A percentile compares a stretch with the other conserved stretches of the same genome.
phyloP scores from a whole-genome alignment of 768 basidiomycete genomes.

The Pleurotus djamor region DNA sequence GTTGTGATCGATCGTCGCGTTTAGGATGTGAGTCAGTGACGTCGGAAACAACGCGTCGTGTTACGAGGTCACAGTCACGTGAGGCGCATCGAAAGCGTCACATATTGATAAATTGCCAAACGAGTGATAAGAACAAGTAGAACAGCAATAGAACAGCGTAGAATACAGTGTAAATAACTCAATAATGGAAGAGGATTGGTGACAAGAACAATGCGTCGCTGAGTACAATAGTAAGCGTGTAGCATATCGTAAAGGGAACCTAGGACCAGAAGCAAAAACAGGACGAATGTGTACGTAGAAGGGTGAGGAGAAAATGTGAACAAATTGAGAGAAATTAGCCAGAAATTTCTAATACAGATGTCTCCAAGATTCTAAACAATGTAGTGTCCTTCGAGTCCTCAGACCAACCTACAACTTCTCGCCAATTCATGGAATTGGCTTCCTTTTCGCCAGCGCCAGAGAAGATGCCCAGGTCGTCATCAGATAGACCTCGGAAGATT shows the following conservation, averaged over 20 bases:
- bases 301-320: neutral
- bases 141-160: too few relatives aligned
- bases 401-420: slow-evolving; percentile 76
- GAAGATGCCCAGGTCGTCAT: slow-evolving; percentile 77
- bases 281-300: neutral
- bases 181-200: too few relatives aligned
- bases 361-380: slow-evolving; percentile 79
- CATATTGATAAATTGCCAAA: neutral
- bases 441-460: slow-evolving; percentile 84
- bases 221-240: neutral
- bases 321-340: neutral
- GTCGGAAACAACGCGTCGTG: neutral
- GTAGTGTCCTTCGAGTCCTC: slow-evolving; percentile 75
- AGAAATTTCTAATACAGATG: slow-evolving; percentile 71
- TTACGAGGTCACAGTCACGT: neutral
- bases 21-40: neutral
- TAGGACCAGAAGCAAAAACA: neutral
- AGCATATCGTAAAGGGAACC: neutral
- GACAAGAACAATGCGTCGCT: neutral
- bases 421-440: slow-evolving; percentile 79
- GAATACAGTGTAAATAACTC: too few relatives aligned
- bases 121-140: too few relatives aligned
- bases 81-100: neutral
- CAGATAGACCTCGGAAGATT: slow-evolving; percentile 79
- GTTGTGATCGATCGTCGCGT: too few relatives aligned